Conservation (phyloP, 768 basidiomycete species). For the Tephrocybe rancida region DNA sequence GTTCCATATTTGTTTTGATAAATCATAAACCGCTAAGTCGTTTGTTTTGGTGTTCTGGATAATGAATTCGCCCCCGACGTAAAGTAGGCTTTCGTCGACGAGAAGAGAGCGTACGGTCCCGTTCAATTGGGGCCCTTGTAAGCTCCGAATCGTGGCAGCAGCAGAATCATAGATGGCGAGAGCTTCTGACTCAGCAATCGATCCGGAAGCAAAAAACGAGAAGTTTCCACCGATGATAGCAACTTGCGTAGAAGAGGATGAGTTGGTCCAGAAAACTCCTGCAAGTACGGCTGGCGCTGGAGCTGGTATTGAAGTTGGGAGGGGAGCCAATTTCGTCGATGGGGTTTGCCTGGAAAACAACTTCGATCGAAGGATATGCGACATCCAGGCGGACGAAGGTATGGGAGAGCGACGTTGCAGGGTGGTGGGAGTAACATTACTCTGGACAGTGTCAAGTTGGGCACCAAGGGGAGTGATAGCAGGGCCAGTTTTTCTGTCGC, state of each 20-base stretch:
- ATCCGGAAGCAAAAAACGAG: conserved; percentile 49
- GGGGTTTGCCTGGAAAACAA: conserved; percentile 58
- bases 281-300: conserved; percentile 82
- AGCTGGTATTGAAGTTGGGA: conserved; percentile 58
- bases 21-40: conserved; percentile 82
- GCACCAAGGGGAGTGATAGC: conserved; percentile 62
- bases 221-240: conserved; percentile 93
- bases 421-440: conserved; percentile 26
- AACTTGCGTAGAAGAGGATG: conserved; percentile 60
- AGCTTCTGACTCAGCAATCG: conserved; percentile 46
- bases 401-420: conserved; percentile 40
- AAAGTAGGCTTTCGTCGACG: conserved; percentile 71
- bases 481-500: conserved; percentile 50
- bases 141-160: conserved; percentile 47
- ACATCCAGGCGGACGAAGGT: conserved; percentile 47
- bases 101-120: conserved; percentile 80
- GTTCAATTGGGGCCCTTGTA: conserved; percentile 63
- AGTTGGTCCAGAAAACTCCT: conserved; percentile 90
- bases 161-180: conserved; percentile 73
- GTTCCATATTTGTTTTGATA: conserved; percentile 65
- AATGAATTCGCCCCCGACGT: conserved; percentile 85
- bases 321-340: conserved; percentile 41
- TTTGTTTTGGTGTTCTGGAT: conserved; percentile 56
- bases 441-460: conserved; percentile 46
- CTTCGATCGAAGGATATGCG: conserved; percentile 43